Evolutionary conservation across 148 eudicot genomes (phyloP).

Genomic region (Oxyria digyna): DNA sequence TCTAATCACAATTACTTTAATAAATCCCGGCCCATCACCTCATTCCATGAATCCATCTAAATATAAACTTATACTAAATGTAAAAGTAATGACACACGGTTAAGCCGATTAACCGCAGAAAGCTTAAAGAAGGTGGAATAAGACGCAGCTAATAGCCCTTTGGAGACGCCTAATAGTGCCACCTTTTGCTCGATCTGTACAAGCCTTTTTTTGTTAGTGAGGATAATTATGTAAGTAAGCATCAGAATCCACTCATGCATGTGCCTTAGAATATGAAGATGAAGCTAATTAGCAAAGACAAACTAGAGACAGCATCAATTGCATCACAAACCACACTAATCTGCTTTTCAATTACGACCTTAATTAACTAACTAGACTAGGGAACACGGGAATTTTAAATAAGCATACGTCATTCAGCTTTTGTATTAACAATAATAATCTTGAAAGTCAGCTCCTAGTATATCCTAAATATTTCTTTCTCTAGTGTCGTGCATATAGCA

Average conservation of each 20-base stretch:
- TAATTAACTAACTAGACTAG: background rate
- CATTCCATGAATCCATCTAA: background rate
- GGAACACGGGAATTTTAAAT: background rate
- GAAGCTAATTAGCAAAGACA: background rate
- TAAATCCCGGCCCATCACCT: too few species aligned
- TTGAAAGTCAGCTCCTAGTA: conserved; percentile 5
- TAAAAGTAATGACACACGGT: conserved; percentile 5
- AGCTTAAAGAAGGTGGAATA: background rate
- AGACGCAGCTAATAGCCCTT: background rate
- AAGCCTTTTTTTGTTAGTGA: background rate
- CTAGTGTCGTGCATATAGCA: background rate
- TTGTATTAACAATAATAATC: background rate
- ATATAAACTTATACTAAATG: background rate
- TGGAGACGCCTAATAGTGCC: background rate
- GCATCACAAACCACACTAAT: conserved; percentile 4
- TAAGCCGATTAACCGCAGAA: conserved; percentile 2
- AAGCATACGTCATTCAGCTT: conserved; percentile 4
- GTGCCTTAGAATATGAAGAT: conserved; percentile 3
- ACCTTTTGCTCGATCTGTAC: background rate
- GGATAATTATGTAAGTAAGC: conserved; percentile 7
- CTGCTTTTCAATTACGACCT: background rate
- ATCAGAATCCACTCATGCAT: conserved; percentile 9
- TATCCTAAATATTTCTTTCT: background rate
- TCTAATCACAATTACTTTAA: background rate
- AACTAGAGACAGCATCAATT: conserved; percentile 4